Conservation (phyloP, 768 basidiomycete genomes). For the Clitopilus passeckerianus region DNA sequence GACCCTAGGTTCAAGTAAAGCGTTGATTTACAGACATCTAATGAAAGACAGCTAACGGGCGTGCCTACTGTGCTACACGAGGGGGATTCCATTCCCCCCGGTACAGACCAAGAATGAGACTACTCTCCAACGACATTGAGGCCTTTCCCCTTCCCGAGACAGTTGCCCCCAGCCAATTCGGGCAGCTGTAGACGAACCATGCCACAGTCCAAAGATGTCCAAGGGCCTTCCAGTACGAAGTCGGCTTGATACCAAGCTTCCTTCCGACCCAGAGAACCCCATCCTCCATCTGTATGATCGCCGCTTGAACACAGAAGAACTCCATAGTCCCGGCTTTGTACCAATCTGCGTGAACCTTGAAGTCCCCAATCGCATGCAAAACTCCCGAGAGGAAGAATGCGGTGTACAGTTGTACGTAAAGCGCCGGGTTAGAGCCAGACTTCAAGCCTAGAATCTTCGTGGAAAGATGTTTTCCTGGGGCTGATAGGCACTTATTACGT, state of each 20-base stretch:
- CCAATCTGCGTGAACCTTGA: neutral
- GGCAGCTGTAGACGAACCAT: neutral
- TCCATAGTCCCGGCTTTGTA: conserved; percentile 7
- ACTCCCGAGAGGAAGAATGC: conserved; percentile 29
- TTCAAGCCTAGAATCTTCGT: conserved; percentile 16
- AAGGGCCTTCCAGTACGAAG: neutral
- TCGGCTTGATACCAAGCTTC: neutral
- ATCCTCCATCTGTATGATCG: conserved; percentile 30
- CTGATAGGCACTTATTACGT: conserved; percentile 16
- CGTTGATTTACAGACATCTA: too few species aligned
- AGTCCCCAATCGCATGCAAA: conserved; percentile 16
- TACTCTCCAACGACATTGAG: neutral
- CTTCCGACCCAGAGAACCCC: conserved; percentile 4
- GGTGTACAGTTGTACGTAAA: conserved; percentile 25
- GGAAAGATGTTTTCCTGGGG: conserved; percentile 20
- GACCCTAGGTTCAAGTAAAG: too few species aligned
- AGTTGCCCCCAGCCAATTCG: neutral
- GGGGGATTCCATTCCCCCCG: neutral
- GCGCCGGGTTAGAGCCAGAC: conserved; percentile 17
- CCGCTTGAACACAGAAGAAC: conserved; percentile 26
- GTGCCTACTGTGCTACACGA: neutral
- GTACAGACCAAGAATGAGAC: neutral
- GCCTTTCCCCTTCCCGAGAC: neutral
- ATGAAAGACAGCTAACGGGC: too few species aligned
- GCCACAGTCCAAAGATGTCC: neutral